phyloP scores from a whole-genome alignment of 257 asterid genomes.

The Galeopsis tetrahit region DNA sequence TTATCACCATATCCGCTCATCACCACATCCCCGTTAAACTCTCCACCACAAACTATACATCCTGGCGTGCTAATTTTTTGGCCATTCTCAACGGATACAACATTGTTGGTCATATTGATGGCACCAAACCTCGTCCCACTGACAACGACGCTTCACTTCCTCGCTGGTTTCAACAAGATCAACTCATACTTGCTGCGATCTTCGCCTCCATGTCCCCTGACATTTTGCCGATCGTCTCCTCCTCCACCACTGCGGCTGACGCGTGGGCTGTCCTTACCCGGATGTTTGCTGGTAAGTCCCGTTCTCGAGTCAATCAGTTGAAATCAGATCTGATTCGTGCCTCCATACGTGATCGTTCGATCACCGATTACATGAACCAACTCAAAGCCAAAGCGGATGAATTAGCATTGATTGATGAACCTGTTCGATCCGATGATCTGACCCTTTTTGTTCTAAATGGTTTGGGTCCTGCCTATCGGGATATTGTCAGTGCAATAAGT shows the following conservation, averaged over 20 bases:
- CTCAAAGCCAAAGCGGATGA: not conserved
- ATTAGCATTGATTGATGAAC: not conserved
- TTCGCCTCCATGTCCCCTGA: not conserved
- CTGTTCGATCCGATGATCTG: not conserved
- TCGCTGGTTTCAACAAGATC: not conserved
- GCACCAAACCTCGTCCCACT: not conserved
- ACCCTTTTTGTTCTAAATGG: not conserved
- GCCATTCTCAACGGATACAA: not conserved
- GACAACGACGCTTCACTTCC: not conserved
- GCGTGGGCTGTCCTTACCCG: not conserved
- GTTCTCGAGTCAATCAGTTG: not conserved
- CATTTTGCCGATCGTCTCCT: not conserved
- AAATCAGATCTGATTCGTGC: not conserved
- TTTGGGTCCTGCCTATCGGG: not conserved
- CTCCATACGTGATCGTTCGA: not conserved
- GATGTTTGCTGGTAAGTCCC: not conserved
- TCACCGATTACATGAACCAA: not conserved
- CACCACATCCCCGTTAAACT: not conserved
- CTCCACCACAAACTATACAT: not conserved
- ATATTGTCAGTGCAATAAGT: not conserved
- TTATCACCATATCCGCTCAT: not conserved
- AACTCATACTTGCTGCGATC: not conserved
- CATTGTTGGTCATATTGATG: not conserved
- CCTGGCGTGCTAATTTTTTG: not conserved
- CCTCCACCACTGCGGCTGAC: not conserved